Evolutionary conservation across 106 monocot species (phyloP), one percentile per base, ranked within the genome.

Genomic region (Dendrobium huoshanense): DNA sequence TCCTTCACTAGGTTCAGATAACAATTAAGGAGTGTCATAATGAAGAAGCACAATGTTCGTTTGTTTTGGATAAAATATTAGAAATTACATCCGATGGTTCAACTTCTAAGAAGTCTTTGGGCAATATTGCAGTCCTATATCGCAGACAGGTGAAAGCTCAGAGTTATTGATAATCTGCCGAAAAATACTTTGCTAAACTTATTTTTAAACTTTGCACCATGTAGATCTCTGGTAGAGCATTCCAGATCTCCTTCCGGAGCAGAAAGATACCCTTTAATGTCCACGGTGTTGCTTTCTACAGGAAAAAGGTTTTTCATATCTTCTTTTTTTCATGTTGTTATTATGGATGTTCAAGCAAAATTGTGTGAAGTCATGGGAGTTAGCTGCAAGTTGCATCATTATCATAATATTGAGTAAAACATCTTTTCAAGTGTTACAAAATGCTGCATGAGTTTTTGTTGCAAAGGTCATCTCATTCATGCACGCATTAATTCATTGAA

Each of bases 221-320:
- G 84, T 80, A 96, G 96, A 87, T 90, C 43, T 89, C 94, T 88
- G 96, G 96, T 31, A 97, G 88, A 90, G 80, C 90, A 78, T 97
- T 97, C 82, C 94, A 97, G 81, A 59, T 78, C 67, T 87, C 84
- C 29, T 94, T 97, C 80, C 94, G 96, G 72, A 81, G 90, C 72
- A 88, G 92, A 58, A 94, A 90, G 84, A 92, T 97, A 77, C 96
- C 96, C 44, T 97, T 97, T 78, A 97, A 94, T 74, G 44, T 89
- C 76, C 96, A 94, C 81, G 96, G 96, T 45, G 94, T 94, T 16
- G 96, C 96, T 78, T 97, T 97, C 83, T 97, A 97, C 70, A 90
- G 96, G 81, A 97, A 94, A 92, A 97, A 97, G 96, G 94, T 94
- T 82, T 4, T 43, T 79, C 2, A 24, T 43, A 44, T 67, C 37